Conservation (phyloP, 164 flowering plant species). For the Amborella trichopoda region DNA sequence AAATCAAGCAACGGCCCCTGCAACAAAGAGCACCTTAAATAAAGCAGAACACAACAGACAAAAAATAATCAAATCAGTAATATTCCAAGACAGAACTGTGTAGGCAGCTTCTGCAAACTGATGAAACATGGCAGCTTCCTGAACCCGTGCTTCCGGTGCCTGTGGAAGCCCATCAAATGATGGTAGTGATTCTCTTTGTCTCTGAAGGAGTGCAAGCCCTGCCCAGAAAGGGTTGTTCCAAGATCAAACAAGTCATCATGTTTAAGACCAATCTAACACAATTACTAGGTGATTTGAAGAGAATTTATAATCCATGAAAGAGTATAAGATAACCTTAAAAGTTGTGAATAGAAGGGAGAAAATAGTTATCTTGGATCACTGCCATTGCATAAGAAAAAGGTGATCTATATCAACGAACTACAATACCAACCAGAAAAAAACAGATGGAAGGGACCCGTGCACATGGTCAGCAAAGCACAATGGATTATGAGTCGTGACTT, state of each 20-base stretch:
- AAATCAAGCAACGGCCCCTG: constrained; percentile 87
- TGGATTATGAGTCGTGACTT: too few relatives aligned
- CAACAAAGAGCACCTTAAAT: constrained; percentile 7
- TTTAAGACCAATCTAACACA: too few relatives aligned
- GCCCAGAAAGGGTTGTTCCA: constrained; percentile 4
- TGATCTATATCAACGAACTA: too few relatives aligned
- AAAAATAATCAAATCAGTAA: neutral
- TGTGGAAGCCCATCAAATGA: constrained; percentile 28
- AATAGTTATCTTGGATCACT: too few relatives aligned
- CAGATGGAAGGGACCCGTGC: too few relatives aligned
- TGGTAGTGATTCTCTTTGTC: constrained; percentile 15
- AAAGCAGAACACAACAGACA: neutral
- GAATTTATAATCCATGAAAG: neutral
- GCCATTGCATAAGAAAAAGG: too few relatives aligned
- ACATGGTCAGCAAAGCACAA: too few relatives aligned
- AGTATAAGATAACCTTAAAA: too few relatives aligned
- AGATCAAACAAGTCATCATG: too few relatives aligned
- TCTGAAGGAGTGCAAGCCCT: constrained; percentile 74
- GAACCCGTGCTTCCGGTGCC: constrained; percentile 46
- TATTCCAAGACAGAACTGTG: constrained; percentile 32
- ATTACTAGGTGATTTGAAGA: too few relatives aligned
- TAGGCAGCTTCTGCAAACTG: constrained; percentile 93
- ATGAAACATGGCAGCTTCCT: constrained; percentile 45
- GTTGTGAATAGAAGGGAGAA: too few relatives aligned
- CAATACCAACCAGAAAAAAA: too few relatives aligned